Conservation (phyloP, 345 rosid genomes). For the Aurinia saxatilis region DNA sequence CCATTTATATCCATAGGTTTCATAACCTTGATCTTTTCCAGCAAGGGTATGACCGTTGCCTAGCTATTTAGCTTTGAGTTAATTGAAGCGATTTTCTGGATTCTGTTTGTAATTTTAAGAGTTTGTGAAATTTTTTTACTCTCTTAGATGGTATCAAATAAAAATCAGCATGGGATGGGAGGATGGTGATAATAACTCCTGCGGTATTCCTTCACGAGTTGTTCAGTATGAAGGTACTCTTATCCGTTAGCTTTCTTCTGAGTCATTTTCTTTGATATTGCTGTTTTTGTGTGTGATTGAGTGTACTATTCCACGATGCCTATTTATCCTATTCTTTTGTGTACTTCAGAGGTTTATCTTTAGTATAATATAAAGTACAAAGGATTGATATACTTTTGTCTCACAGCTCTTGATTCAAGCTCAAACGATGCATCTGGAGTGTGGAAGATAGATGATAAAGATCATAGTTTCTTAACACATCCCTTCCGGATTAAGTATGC, state of each 20-base stretch:
- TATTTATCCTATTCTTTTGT: not conserved
- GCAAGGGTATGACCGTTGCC: constrained; percentile 55
- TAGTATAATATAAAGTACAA: not conserved
- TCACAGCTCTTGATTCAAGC: constrained; percentile 64
- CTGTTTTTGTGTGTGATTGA: not conserved
- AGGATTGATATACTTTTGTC: constrained; percentile 17
- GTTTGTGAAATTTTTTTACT: not conserved
- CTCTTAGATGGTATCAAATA: constrained; percentile 83
- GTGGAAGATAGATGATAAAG: constrained; percentile 88
- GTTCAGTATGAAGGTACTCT: constrained; percentile 88
- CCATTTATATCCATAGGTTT: constrained; percentile 47
- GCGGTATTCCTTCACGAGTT: constrained; percentile 77
- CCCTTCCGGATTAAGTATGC: constrained; percentile 93
- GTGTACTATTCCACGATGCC: not conserved
- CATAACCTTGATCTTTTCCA: constrained; percentile 55
- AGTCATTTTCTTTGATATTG: not conserved
- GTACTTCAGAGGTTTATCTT: not conserved
- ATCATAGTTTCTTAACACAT: constrained; percentile 81
- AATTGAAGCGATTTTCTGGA: not conserved
- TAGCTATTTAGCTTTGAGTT: not conserved
- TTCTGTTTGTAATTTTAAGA: not conserved
- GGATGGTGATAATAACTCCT: constrained; percentile 37
- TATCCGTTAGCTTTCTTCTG: not conserved
- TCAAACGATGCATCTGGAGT: constrained; percentile 54
- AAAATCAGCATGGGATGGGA: constrained; percentile 87